Evolutionary conservation across 2,329 filamentous ascomycete species (phyloP), one percentile per base, ranked within the genome.

Genomic region (Phialophora chinensis): DNA sequence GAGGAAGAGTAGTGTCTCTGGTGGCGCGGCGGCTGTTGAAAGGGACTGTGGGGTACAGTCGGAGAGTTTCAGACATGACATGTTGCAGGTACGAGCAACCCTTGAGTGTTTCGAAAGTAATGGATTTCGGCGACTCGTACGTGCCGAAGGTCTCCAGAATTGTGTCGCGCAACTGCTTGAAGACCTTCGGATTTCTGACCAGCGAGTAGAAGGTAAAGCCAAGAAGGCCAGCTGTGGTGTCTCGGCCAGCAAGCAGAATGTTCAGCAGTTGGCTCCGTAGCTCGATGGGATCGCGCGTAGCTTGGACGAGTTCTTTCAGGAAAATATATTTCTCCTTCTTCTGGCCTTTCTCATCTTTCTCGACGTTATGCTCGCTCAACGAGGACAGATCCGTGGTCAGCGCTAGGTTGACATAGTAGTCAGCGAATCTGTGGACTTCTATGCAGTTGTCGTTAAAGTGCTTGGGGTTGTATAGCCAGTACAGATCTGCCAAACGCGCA

Each of bases 231-330:
- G 81, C 83, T 1, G 84, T 86, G 1, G 84, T 86, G 70, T 86
- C 85, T 12, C 83, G 80, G 17, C 83, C 83, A 1, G 84, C 84
- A 8, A 85, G 77, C 10, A 86, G 76, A 65, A 86, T 80, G 69
- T 83, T 83, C 49, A 85, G 76, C 7, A 84, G 74, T 66, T 86
- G 82, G 20, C 77, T 79, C 68, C 83, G 79, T 27, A 85, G 78
- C 42, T 69, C 67, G 54, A 68, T 53, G 4, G 69, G 69, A 58
- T 86, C 83, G 12, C 77, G 74, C 0, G 82, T 85, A 12, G 78
- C 75, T n/a, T 77, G 72, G 17, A 79, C 79, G 0, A 85, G 75
- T 50, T 81, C 82, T 47, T 84, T 75, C 25, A 85, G 78, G 76
- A 85, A 85, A 50, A 84, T 74, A 66, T 85, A 84, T 42, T 77